Conservation (phyloP, 2,329 filamentous ascomycete genomes). For the Coniochaeta hoffmannii region DNA sequence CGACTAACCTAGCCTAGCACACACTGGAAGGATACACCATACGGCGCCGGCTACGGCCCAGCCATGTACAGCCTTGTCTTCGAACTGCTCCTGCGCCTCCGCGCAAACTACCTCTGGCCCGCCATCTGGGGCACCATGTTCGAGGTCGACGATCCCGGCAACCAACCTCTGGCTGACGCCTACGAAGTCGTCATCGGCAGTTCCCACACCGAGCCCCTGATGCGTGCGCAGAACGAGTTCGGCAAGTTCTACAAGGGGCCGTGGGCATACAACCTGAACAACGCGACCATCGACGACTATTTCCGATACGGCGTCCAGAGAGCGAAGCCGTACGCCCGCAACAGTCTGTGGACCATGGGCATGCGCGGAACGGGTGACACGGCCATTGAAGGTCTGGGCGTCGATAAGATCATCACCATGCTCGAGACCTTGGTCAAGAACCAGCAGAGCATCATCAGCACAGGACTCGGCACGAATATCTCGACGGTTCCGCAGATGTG, state of each 20-base stretch:
- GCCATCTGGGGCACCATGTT: slow-evolving; percentile 60
- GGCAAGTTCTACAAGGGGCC: slow-evolving; percentile 45
- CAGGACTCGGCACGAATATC: slow-evolving; percentile 44
- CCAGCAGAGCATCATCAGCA: slow-evolving; percentile 50
- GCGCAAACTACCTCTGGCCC: slow-evolving; percentile 72
- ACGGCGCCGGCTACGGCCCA: slow-evolving; percentile 43
- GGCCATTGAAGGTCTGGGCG: slow-evolving; percentile 45
- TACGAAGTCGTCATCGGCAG: slow-evolving; percentile 67
- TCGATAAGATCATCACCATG: slow-evolving; percentile 47
- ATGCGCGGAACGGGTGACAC: slow-evolving; percentile 68
- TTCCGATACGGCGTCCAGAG: slow-evolving; percentile 60
- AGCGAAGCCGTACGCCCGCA: slow-evolving; percentile 57
- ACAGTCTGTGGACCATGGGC: slow-evolving; percentile 57
- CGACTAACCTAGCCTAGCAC: slow-evolving; percentile 9
- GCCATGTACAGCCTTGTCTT: slow-evolving; percentile 64
- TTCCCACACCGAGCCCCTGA: slow-evolving; percentile 68
- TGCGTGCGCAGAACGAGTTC: slow-evolving; percentile 52
- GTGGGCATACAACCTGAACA: slow-evolving; percentile 66
- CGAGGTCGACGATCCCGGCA: slow-evolving; percentile 61
- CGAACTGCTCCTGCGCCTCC: slow-evolving; percentile 60
- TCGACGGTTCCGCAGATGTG: slow-evolving; percentile 58
- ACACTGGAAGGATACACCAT: slow-evolving; percentile 34
- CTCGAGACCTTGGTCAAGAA: slow-evolving; percentile 53
- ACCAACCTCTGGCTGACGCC: slow-evolving; percentile 63
- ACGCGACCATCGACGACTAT: slow-evolving; percentile 59